These are phyloP conservation scores for Ailanthus altissimus DNA, from an alignment of 345 rosid genomes.

Conservation along the genomic window DNA sequence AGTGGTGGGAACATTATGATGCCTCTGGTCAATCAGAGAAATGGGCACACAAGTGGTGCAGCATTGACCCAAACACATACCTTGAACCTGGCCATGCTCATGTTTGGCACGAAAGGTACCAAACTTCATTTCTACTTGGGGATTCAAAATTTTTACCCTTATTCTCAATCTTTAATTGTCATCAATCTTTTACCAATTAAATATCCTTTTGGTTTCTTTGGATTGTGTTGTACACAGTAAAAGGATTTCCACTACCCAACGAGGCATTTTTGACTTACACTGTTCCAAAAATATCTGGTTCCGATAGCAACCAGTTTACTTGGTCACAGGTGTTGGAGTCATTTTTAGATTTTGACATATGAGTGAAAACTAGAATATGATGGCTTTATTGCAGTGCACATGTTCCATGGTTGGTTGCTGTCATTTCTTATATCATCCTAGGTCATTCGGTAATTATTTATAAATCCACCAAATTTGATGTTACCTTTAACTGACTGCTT, in stretches of 20 bases:
- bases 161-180: background rate
- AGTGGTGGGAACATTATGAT: constrained; percentile 94
- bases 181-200: background rate
- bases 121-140: constrained; percentile 10
- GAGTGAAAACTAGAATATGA: background rate
- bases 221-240: background rate
- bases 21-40: constrained; percentile 83
- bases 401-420: background rate
- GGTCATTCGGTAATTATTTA: background rate
- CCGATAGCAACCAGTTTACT: background rate
- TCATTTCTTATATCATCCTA: background rate
- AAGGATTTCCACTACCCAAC: background rate
- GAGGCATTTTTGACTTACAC: background rate
- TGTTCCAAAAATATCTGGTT: background rate
- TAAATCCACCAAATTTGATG: background rate
- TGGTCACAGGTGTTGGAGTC: background rate
- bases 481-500: background rate
- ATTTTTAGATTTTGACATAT: constrained; percentile 6
- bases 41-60: constrained; percentile 98
- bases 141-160: background rate
- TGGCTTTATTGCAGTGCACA: background rate
- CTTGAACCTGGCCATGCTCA: constrained; percentile 95
- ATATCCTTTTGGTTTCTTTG: background rate
- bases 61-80: constrained; percentile 74
- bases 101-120: constrained; percentile 95